These are phyloP conservation scores for Plantago lanceolata DNA, from an alignment of 305 asterid species.

Conservation along the genomic window DNA sequence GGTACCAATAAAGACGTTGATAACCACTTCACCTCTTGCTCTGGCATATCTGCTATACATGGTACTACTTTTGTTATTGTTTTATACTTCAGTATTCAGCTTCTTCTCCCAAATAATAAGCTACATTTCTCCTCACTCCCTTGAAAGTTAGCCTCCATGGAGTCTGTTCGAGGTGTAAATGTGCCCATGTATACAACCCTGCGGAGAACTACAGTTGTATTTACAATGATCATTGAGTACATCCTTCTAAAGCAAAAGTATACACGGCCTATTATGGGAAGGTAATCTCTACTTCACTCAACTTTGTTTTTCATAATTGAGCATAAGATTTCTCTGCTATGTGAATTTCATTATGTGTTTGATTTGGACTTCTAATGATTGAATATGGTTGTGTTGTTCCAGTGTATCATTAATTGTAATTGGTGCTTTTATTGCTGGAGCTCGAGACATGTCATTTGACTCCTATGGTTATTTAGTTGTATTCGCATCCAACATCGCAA, in stretches of 20 bases:
- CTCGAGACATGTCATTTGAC: slow-evolving; percentile 80
- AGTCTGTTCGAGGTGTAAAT: slow-evolving; percentile 78
- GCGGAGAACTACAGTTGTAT: slow-evolving; percentile 82
- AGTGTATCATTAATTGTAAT: slow-evolving; percentile 68
- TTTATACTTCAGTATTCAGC: background rate
- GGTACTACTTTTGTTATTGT: slow-evolving; percentile 38
- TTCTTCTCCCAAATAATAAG: slow-evolving; percentile 6
- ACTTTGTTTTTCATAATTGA: no score
- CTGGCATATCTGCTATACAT: slow-evolving; percentile 72
- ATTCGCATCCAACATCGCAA: slow-evolving; percentile 66
- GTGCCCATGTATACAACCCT: no score
- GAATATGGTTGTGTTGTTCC: slow-evolving; percentile 33
- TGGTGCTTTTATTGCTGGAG: slow-evolving; percentile 86
- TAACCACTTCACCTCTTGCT: slow-evolving; percentile 60
- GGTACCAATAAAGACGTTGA: slow-evolving; percentile 54
- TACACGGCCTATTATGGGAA: slow-evolving; percentile 51
- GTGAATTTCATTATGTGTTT: no score
- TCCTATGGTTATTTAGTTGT: slow-evolving; percentile 63
- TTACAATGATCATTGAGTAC: slow-evolving; percentile 75
- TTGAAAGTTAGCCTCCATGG: slow-evolving; percentile 94
- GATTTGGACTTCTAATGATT: slow-evolving; percentile 19
- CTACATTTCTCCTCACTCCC: slow-evolving; percentile 37
- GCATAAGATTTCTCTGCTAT: no score
- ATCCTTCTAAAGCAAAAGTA: slow-evolving; percentile 62
- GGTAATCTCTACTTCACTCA: slow-evolving; percentile 32